Conservation (phyloP, 2,329 filamentous ascomycete genomes). For the Fusarium sp. region DNA sequence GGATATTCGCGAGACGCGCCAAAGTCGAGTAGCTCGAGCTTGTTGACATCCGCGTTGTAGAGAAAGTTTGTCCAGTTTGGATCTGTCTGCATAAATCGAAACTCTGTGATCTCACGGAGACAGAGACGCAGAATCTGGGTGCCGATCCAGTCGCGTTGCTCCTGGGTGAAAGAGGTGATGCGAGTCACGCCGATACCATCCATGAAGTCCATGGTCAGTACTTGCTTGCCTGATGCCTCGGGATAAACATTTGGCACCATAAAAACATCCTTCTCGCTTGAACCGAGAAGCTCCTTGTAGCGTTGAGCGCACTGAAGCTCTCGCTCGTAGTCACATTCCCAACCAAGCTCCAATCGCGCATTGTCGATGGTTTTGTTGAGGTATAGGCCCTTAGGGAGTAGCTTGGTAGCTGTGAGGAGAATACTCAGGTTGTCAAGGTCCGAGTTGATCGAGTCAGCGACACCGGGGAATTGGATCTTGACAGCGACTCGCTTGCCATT, state of each 20-base stretch:
- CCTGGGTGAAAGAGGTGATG: constrained; percentile 77
- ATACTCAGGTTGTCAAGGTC: constrained; percentile 94
- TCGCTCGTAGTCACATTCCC: constrained; percentile 96
- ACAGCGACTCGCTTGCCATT: constrained; percentile 84
- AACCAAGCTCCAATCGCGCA: constrained; percentile 87
- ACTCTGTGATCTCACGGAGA: constrained; percentile 91
- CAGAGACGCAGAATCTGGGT: constrained; percentile 93
- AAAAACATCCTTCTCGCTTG: constrained; percentile 74
- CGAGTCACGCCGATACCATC: constrained; percentile 87
- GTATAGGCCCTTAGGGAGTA: constrained; percentile 91
- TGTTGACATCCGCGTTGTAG: constrained; percentile 77
- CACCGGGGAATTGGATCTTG: constrained; percentile 97
- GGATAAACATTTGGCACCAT: constrained; percentile 80
- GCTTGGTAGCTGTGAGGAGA: constrained; percentile 87
- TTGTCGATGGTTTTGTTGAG: constrained; percentile 98
- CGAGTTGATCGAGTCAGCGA: constrained; percentile 94
- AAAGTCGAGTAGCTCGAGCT: constrained; percentile 93
- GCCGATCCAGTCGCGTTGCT: constrained; percentile 94
- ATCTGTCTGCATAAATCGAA: constrained; percentile 98
- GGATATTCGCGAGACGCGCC: constrained; percentile 91
- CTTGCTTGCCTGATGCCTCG: constrained; percentile 84
- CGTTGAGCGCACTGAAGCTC: constrained; percentile 84
- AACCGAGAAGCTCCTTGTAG: constrained; percentile 77
- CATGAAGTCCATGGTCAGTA: constrained; percentile 94
- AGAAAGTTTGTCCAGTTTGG: constrained; percentile 99